Evolutionary conservation across 2,329 filamentous ascomycete species (phyloP).

Genomic region (Fusarium virguliforme): DNA sequence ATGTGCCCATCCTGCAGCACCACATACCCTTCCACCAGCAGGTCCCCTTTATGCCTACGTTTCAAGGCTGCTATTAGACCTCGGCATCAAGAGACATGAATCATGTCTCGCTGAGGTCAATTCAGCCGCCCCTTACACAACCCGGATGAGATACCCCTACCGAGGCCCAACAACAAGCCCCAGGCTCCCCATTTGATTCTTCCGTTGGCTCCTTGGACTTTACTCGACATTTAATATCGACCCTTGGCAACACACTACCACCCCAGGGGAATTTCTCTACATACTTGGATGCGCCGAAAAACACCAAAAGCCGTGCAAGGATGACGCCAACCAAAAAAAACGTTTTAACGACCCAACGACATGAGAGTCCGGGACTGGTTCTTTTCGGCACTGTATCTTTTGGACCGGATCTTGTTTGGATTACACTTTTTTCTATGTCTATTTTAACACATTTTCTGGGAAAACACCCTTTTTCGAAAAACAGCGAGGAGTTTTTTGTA

Average conservation of each 20-base stretch:
- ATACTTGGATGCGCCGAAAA: slow-evolving; percentile 30
- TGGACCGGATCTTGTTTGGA: slow-evolving; percentile 30
- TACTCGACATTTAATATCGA: slow-evolving; percentile 47
- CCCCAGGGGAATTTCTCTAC: slow-evolving; percentile 17
- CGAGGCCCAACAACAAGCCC: slow-evolving; percentile 31
- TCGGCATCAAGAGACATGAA: slow-evolving; percentile 5
- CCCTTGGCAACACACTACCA: slow-evolving; percentile 29
- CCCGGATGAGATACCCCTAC: slow-evolving; percentile 42
- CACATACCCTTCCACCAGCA: slow-evolving; percentile 69
- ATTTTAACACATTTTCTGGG: slow-evolving; percentile 11
- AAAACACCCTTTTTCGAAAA: slow-evolving; percentile 43
- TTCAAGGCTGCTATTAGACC: slow-evolving; percentile 66
- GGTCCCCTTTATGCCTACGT: slow-evolving; percentile 66
- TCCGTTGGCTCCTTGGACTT: slow-evolving; percentile 36
- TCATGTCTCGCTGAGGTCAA: slow-evolving; percentile 20
- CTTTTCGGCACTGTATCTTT: slow-evolving; percentile 44
- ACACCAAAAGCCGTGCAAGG: slow-evolving; percentile 44
- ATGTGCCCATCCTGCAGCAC: slow-evolving; percentile 65
- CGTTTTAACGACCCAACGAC: slow-evolving; percentile 46
- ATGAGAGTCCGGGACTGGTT: slow-evolving; percentile 49
- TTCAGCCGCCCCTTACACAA: slow-evolving; percentile 25
- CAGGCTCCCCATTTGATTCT: slow-evolving; percentile 43
- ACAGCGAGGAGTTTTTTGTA: slow-evolving; percentile 52
- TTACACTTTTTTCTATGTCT: slow-evolving; percentile 41
- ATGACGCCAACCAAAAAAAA: slow-evolving; percentile 43